These are phyloP conservation scores for Ophiostoma perfectum DNA, from an alignment of 2,329 filamentous ascomycete species.

Conservation along the genomic window DNA sequence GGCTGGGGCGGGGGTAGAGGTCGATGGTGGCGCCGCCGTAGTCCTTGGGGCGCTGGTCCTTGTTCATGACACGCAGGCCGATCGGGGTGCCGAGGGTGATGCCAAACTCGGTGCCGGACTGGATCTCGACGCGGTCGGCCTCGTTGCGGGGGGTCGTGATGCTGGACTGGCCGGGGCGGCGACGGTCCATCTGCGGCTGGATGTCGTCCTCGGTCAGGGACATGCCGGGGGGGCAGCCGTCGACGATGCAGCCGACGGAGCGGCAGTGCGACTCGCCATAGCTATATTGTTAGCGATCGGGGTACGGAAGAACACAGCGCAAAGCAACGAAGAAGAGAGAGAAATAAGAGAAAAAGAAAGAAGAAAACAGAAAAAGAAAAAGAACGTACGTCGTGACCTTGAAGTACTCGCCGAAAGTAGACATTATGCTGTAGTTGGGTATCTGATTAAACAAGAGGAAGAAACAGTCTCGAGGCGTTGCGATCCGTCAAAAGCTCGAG, in stretches of 20 bases:
- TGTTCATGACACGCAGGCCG: conserved; percentile 77
- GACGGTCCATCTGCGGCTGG: conserved; percentile 88
- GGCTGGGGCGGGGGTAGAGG: conserved; percentile 80
- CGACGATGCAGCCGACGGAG: conserved; percentile 90
- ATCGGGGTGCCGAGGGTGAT: conserved; percentile 88
- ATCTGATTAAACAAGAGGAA: not conserved
- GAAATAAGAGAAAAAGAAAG: not conserved
- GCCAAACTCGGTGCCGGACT: conserved; percentile 87
- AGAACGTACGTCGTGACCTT: conserved; percentile 69
- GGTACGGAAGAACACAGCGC: not conserved
- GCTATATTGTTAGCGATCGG: conserved; percentile 31
- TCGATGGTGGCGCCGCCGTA: conserved; percentile 90
- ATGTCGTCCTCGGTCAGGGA: conserved; percentile 79
- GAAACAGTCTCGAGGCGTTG: not conserved
- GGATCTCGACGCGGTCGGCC: conserved; percentile 85
- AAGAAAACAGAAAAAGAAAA: not conserved
- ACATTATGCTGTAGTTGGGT: conserved; percentile 53
- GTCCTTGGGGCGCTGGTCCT: conserved; percentile 89
- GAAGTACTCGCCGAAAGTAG: conserved; percentile 79
- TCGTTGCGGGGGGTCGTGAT: conserved; percentile 91
- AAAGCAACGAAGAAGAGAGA: conserved; percentile 13
- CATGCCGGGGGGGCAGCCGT: conserved; percentile 85
- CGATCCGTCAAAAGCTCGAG: not conserved
- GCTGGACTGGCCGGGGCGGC: conserved; percentile 80
- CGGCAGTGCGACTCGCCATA: conserved; percentile 66